Percentiles rank a stretch among this genome's conserved stretches.
phyloP scores from a whole-genome alignment of 2,329 filamentous ascomycete genomes.

The Corinectria fuckeliana region DNA sequence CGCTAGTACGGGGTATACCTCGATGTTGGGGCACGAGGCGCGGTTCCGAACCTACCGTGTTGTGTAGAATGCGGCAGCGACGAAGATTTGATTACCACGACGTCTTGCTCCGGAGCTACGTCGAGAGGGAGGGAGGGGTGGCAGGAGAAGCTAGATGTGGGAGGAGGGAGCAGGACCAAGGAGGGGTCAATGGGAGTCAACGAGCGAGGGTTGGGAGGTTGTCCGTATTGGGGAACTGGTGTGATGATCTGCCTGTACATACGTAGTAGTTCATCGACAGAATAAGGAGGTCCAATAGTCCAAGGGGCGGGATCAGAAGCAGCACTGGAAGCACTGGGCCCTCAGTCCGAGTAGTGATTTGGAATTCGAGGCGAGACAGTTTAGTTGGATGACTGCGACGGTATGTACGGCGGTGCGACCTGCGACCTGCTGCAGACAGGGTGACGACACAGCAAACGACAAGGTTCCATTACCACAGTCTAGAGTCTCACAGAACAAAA shows the following conservation, averaged over 20 bases:
- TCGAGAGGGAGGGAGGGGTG: not conserved
- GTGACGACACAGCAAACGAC: constrained; percentile 1
- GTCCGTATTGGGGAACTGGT: constrained; percentile 15
- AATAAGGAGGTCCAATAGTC: not conserved
- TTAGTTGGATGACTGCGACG: not conserved
- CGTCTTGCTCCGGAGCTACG: not conserved
- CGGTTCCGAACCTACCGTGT: constrained; percentile 15
- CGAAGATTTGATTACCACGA: not conserved
- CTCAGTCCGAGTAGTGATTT: constrained; percentile 19
- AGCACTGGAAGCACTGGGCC: constrained; percentile 5
- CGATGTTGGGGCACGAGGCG: constrained; percentile 13
- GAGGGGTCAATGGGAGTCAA: not conserved
- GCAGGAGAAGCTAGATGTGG: constrained; percentile 7
- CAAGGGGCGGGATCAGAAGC: not conserved
- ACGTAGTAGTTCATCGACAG: constrained; percentile 15
- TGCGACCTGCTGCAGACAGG: constrained; percentile 3
- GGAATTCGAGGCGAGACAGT: not conserved
- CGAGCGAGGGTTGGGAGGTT: constrained; percentile 13
- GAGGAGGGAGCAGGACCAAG: constrained; percentile 3
- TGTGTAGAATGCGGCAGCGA: not conserved
- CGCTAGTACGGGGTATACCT: not conserved
- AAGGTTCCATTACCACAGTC: no score
- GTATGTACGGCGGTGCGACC: not conserved
- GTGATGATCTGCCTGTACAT: constrained; percentile 27
- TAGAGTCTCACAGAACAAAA: not conserved